A percentile compares a stretch with the other conserved stretches of the same genome.
phyloP scores from a whole-genome alignment of 768 basidiomycete species.

The Mycena leptocephala region DNA sequence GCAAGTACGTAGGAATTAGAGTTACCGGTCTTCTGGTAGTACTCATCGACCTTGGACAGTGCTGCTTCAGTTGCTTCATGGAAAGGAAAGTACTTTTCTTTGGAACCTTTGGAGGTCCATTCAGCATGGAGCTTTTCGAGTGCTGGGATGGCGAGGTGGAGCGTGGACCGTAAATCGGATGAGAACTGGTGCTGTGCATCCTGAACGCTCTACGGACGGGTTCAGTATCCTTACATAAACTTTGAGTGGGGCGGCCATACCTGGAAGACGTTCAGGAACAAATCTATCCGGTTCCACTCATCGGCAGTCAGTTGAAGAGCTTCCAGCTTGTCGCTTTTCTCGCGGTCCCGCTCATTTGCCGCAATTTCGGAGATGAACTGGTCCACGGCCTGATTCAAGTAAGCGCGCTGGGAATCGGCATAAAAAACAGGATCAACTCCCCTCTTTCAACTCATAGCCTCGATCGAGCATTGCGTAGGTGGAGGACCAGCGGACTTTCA shows the following conservation, averaged over 20 bases:
- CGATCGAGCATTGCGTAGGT: conserved; percentile 45
- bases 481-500: conserved; percentile 47
- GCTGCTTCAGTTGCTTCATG: conserved; percentile 42
- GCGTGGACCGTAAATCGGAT: conserved; percentile 38
- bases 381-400: conserved; percentile 10
- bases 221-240: background rate
- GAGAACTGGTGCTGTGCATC: conserved; percentile 51
- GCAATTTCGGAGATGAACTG: conserved; percentile 44
- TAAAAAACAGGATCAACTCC: background rate
- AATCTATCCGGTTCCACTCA: conserved; percentile 42
- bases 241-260: background rate
- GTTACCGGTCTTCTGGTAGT: conserved; percentile 51
- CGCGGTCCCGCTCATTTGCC: conserved; percentile 32
- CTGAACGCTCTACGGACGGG: conserved; percentile 43
- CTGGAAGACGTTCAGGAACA: conserved; percentile 29
- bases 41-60: conserved; percentile 48
- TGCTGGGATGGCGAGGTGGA: conserved; percentile 47
- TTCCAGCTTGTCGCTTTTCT: conserved; percentile 33
- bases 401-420: background rate
- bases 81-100: conserved; percentile 40
- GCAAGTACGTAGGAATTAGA: conserved; percentile 50
- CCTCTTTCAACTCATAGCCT: conserved; percentile 37
- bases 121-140: conserved; percentile 46
- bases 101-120: conserved; percentile 34
- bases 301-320: conserved; percentile 31